Evolutionary conservation across 805 yeast species (phyloP).

Genomic region (Zygotorulaspora florentina): DNA sequence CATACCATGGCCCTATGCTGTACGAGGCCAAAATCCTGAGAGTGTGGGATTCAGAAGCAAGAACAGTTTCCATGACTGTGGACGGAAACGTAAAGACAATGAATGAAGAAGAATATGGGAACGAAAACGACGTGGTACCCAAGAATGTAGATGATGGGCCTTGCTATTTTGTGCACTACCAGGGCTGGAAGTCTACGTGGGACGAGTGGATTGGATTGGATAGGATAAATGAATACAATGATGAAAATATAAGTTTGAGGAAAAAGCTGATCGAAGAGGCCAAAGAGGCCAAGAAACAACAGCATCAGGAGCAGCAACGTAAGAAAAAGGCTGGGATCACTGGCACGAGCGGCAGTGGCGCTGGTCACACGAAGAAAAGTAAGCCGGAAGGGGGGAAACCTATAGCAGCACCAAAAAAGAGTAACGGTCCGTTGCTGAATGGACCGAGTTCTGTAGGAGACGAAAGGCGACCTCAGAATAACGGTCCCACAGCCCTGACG

Average conservation of each 20-base stretch:
- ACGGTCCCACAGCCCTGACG: background rate
- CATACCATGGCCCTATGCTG: slow-evolving; percentile 85
- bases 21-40: slow-evolving; percentile 82
- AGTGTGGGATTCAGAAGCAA: slow-evolving; percentile 52
- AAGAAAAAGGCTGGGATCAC: slow-evolving; percentile 23
- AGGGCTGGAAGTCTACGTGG: slow-evolving; percentile 95
- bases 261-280: slow-evolving; percentile 54
- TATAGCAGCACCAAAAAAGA: background rate
- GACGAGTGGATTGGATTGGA: slow-evolving; percentile 88
- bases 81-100: slow-evolving; percentile 32
- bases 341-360: slow-evolving; percentile 12
- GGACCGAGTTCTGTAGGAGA: background rate
- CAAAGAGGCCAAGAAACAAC: slow-evolving; percentile 30
- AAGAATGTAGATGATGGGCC: slow-evolving; percentile 34
- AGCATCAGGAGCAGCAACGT: slow-evolving; percentile 33
- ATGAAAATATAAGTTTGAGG: slow-evolving; percentile 62
- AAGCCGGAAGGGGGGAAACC: background rate
- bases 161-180: slow-evolving; percentile 76
- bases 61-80: slow-evolving; percentile 35
- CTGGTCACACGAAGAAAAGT: slow-evolving; percentile 2
- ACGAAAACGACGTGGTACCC: slow-evolving; percentile 29
- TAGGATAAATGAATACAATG: slow-evolving; percentile 63
- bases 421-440: background rate
- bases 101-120: slow-evolving; percentile 28
- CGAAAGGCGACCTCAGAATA: slow-evolving; percentile 1